Conservation (phyloP, 169 alveolate genomes). For the Cryptosporidium sp. region DNA sequence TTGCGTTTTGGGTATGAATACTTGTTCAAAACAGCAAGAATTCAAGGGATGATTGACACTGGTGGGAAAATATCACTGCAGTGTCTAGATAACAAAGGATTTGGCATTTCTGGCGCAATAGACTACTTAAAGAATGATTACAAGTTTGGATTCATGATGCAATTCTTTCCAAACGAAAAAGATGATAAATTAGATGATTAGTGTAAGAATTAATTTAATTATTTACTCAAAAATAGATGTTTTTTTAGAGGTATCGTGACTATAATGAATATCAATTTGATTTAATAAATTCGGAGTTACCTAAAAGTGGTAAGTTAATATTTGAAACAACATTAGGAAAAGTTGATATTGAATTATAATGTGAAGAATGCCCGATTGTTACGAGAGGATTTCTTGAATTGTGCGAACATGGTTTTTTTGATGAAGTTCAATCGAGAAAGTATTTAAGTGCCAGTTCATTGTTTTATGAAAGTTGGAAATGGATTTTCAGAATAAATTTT, state of each 20-base stretch:
- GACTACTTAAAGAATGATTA: conserved; percentile 89
- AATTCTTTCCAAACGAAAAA: conserved; percentile 84
- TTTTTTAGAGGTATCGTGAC: not conserved
- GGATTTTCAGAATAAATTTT: not conserved
- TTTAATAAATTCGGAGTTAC: conserved; percentile 3
- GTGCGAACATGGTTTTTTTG: conserved; percentile 77
- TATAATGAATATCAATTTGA: not conserved
- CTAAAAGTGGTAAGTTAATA: conserved; percentile 84
- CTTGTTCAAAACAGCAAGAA: conserved; percentile 91
- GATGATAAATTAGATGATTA: conserved; percentile 16
- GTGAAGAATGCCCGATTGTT: conserved; percentile 84
- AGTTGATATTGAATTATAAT: conserved; percentile 85
- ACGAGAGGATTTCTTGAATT: conserved; percentile 83
- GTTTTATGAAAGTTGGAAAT: not conserved
- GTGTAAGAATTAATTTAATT: not conserved
- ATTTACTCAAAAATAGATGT: not conserved
- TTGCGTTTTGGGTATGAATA: conserved; percentile 90
- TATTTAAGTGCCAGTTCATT: conserved; percentile 10
- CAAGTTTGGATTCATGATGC: conserved; percentile 92
- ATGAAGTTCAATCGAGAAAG: not conserved
- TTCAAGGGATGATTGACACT: conserved; percentile 91
- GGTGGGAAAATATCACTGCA: conserved; percentile 89
- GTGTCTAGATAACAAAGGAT: conserved; percentile 88
- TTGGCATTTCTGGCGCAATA: conserved; percentile 90
- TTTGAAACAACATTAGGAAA: conserved; percentile 85